Base-by-base conservation (phyloP, 768 basidiomycete species). In the Termitomyces sp. region DNA sequence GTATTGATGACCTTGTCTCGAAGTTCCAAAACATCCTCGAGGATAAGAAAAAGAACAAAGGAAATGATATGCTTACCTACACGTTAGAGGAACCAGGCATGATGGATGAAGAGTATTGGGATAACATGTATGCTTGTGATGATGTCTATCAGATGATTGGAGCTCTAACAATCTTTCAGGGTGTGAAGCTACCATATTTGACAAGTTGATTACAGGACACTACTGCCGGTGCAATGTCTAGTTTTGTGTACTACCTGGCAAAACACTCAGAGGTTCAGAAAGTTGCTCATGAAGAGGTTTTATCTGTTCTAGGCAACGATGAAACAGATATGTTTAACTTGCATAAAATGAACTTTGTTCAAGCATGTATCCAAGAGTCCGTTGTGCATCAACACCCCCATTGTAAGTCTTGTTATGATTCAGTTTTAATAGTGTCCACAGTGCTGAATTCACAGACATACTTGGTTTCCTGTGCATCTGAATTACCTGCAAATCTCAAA, bases 351-450 rank as follows among this genome's bases (percentile, higher is more conserved):
- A 67, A 68, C 11, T 76, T 70, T 64, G 62, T 76, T 15, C 66
- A 70, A 48, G 76, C 78, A 8, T 75, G 75, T 65, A 74, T 78
- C 50, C 70, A 72, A 58, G 77, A 79, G 66, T 65, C 77, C n/a
- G 3, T 60, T 79, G 15, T 75, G 77, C 9, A 73, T 72, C 55
- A 70, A 71, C 62, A 65, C 62, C 20, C 71, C 74, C 5, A 69
- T 72, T 55, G 42, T 44, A 44, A 44, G 42, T 44, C n/a, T 44
- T 18, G 7, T 15, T 12, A n/a, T n/a, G 42, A 44, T n/a, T n/a
- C 16, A n/a, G 18, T n/a, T 4, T n/a, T 7, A 44, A 44, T 5
- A 44, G 16, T 44, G 28, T 18, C 6, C 7, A 7, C 11, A n/a
- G 16, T 7, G 42, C n/a, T 44, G 42, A n/a, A 44, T 44, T 44